Base-by-base conservation (phyloP, 495 filamentous ascomycete species). In the Penicillium desertorum region DNA sequence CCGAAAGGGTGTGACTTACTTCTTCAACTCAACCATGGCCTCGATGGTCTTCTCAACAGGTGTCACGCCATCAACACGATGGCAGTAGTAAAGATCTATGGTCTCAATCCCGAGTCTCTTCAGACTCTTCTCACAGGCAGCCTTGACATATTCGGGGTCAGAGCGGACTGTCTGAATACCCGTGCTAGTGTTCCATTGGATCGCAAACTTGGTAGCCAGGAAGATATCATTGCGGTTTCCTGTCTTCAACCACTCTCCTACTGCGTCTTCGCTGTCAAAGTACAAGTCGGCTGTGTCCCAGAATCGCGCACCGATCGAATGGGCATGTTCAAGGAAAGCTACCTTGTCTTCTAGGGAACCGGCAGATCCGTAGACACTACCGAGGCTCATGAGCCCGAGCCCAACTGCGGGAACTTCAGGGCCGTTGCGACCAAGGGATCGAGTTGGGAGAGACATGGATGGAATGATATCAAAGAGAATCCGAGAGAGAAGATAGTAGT, bases 81-180 rank as follows among this genome's bases (percentile, higher is more conserved):
- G 72, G 45, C 71, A 75, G 62, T 88, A 88, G 54, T 81, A 86
- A 14, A 89, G 68, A 58, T 89, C 86, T 53, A 88, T 79, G 3
- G 29, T 80, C 3, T 79, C 74, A 0, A 79, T 69, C 0, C 76
- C 79, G 3, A 89, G 73, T 8, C 79, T 60, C 54, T 79, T 64
- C 43, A 87, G 62, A 37, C 80, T 83, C 58, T 71, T 74, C 54
- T 80, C 78, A 65, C 79, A 83, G 11, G 78, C 76, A 44, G 65
- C 17, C 27, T 76, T 71, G 36, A 80, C 74, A 53, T 85, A 83
- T 56, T 81, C 82, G 1, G 81, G 77, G 17, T 81, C 78, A 27
- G 75, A 78, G 27, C 78, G 70, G 19, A 84, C 36, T 0, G 23
- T 37, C 17, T 30, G 20, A 32, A 3, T 8, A 49, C 14, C 45